Conservation (phyloP, 345 rosid genomes). For the Boechera stricta region DNA sequence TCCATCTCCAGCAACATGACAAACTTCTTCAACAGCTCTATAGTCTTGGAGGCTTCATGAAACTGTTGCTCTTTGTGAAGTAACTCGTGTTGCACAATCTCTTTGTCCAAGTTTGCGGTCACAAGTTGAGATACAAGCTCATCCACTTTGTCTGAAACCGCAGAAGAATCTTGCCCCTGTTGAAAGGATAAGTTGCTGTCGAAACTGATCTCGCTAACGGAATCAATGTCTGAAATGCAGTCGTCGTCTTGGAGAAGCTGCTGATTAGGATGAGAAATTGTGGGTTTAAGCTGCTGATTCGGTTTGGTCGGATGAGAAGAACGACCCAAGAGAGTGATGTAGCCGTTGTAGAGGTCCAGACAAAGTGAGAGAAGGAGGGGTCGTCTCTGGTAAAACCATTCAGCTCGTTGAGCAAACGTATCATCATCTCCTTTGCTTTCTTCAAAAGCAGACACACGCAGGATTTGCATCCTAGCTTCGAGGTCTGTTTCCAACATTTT, state of each 20-base stretch:
- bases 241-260: conserved; percentile 31
- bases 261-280: neutral
- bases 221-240: conserved; percentile 40
- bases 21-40: conserved; percentile 64
- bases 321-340: conserved; percentile 54
- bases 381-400: conserved; percentile 70
- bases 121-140: conserved; percentile 58
- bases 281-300: conserved; percentile 22
- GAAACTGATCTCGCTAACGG: conserved; percentile 39
- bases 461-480: conserved; percentile 57
- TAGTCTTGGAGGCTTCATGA: conserved; percentile 53
- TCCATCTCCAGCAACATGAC: conserved; percentile 73
- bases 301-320: conserved; percentile 45
- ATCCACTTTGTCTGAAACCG: conserved; percentile 44
- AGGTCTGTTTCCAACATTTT: conserved; percentile 51
- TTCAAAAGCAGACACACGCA: conserved; percentile 46
- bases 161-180: conserved; percentile 21
- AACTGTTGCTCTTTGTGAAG: conserved; percentile 47
- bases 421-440: conserved; percentile 54
- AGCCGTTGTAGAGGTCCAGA: conserved; percentile 67
- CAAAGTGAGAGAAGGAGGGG: conserved; percentile 67
- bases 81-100: conserved; percentile 51
- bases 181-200: conserved; percentile 62
- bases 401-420: conserved; percentile 69
- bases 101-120: conserved; percentile 58